Evolutionary conservation across 176 grass and related monocot genomes (phyloP), one percentile per base, ranked within the genome.

Genomic region (Oryza longistaminata): DNA sequence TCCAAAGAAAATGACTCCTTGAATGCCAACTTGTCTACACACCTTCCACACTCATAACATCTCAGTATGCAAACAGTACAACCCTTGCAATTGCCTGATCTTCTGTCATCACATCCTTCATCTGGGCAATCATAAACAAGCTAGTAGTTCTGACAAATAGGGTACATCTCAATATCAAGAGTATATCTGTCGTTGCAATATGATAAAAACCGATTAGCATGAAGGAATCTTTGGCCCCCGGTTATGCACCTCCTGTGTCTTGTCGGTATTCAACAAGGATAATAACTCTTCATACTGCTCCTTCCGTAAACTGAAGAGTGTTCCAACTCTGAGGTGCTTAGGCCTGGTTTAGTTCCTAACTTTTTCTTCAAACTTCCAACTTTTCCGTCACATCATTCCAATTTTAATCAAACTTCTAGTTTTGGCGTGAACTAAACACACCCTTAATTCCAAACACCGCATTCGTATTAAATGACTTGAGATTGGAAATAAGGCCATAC

Each of bases 101-200:
- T 84, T 7, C 82, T 70, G 27, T 50, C 66, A 45, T 69, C 83
- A 82, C 93, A 99, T 25, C 43, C 89, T 37, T 90, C 93, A 66
- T 77, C 61, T 64, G 91, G 91, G 66, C 97, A 99, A 66, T 94
- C 88, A 62, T 89, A 99, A 74, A 99, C 93, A 83, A 92, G 88
- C 71, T 83, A 90, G 66, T 86, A 91, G n/a, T 90, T 99, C 24
- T 87, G 58, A 70, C 97, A 99, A 10, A 42, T 40, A 33, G 91
- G 93, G 33, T 93, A 99, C 49, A 73, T 80, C 75, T 99, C 91
- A 84, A 99, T 92, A 85, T 99, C 93, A 74, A 96, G 81, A 65
- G 76, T 67, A 79, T 75, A 85, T n/a, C n/a, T n/a, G 61, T 92
- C 91, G 82, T 71, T 80, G 76, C 82, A 98, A 71, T 40, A 85